These are phyloP conservation scores for Ophiosphaerella korrae DNA, from an alignment of 2,329 filamentous ascomycete species.

Conservation along the genomic window DNA sequence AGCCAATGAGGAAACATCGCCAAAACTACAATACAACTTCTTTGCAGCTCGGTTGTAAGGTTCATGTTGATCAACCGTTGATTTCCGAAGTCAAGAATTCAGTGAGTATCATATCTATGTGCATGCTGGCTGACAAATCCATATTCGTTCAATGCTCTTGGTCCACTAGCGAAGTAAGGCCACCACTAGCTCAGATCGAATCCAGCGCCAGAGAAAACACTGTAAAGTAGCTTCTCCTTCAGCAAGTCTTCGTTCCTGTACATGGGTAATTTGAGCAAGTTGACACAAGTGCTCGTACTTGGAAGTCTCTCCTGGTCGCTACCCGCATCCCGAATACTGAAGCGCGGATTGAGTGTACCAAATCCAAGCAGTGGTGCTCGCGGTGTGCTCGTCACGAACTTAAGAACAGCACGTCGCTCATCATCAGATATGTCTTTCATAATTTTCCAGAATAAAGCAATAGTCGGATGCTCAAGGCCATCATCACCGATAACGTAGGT, in stretches of 20 bases:
- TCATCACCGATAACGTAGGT: slow-evolving; percentile 91
- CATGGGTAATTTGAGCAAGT: slow-evolving; percentile 86
- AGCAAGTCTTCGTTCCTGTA: slow-evolving; percentile 71
- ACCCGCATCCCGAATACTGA: slow-evolving; percentile 87
- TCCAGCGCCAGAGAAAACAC: slow-evolving; percentile 85
- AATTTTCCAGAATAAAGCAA: slow-evolving; percentile 90
- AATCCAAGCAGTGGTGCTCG: slow-evolving; percentile 90
- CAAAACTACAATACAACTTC: no score
- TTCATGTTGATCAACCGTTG: no score
- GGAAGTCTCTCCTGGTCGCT: slow-evolving; percentile 78
- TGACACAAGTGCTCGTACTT: slow-evolving; percentile 95
- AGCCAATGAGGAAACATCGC: no score
- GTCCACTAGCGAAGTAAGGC: no score
- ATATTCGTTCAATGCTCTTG: no score
- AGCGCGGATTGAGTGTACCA: slow-evolving; percentile 78
- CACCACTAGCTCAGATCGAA: slow-evolving; percentile 67
- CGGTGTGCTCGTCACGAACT: slow-evolving; percentile 94
- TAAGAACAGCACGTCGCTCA: slow-evolving; percentile 83
- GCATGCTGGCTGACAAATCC: no score
- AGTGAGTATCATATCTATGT: no score
- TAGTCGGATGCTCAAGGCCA: slow-evolving; percentile 79
- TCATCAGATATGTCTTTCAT: slow-evolving; percentile 76
- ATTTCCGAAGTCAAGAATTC: no score
- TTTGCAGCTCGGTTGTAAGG: no score
- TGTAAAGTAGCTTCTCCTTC: slow-evolving; percentile 84